Conservation (phyloP, 1,284 basidiomycete species). For the Phlebopus sp. region DNA sequence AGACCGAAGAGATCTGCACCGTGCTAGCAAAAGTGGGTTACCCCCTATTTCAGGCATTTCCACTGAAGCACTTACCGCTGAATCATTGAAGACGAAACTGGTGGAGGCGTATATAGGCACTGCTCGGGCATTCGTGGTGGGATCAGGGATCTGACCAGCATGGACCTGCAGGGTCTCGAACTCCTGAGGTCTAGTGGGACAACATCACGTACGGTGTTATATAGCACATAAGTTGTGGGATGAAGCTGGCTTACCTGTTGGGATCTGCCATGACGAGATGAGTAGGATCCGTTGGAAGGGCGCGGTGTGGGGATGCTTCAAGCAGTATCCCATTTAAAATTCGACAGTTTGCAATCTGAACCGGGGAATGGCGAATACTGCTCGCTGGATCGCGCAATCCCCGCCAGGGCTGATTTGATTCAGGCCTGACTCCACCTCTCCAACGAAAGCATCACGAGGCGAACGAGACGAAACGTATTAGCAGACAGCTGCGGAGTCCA, state of each 20-base stretch:
- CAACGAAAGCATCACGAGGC: no score
- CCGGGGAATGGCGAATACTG: no score
- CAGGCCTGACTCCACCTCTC: no score
- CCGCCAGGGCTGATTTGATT: no score
- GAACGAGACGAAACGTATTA: no score
- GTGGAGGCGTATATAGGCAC: conserved; percentile 80
- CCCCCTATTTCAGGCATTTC: background rate
- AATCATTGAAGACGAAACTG: conserved; percentile 79
- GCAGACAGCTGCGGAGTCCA: no score
- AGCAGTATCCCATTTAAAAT: no score
- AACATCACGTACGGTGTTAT: background rate
- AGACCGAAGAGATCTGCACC: conserved; percentile 82
- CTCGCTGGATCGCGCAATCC: no score
- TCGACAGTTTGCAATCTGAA: no score
- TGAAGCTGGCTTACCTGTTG: conserved; percentile 12
- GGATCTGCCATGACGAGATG: conserved; percentile 14
- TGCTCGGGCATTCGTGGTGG: conserved; percentile 74
- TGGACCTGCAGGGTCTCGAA: conserved; percentile 85
- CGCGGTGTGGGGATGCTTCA: no score
- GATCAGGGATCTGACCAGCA: conserved; percentile 74
- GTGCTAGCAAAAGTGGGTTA: conserved; percentile 46
- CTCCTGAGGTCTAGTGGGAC: conserved; percentile 43
- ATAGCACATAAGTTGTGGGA: background rate
- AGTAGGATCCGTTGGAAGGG: background rate
- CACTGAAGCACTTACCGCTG: conserved; percentile 44